These are phyloP conservation scores for Madurella fahalii DNA, from an alignment of 2,329 filamentous ascomycete genomes.

Conservation along the genomic window DNA sequence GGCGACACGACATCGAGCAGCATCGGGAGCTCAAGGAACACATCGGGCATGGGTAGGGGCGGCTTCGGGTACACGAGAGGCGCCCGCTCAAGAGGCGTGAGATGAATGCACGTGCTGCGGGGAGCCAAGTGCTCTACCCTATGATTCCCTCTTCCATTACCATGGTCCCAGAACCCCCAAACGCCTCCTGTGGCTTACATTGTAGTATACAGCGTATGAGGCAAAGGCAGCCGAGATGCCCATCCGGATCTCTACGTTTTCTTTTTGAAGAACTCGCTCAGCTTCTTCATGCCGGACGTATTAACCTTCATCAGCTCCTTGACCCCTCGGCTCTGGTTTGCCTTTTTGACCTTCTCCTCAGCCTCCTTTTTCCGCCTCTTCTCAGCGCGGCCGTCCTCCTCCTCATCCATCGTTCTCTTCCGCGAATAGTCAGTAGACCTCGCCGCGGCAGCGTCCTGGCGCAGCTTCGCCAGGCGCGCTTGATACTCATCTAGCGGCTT, in stretches of 20 bases:
- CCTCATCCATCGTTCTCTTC: constrained; percentile 64
- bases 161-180: background rate
- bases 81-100: constrained; percentile 45
- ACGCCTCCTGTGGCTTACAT: background rate
- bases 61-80: constrained; percentile 47
- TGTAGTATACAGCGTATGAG: background rate
- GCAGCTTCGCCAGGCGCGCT: constrained; percentile 59
- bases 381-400: constrained; percentile 63
- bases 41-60: constrained; percentile 42
- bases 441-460: constrained; percentile 66
- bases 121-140: background rate
- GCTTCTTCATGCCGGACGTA: constrained; percentile 90
- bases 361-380: constrained; percentile 86
- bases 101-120: background rate
- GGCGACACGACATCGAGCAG: constrained; percentile 28
- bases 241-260: constrained; percentile 32
- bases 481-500: constrained; percentile 67
- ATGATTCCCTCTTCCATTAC: background rate
- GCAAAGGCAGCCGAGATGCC: constrained; percentile 28
- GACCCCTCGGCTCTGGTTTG: constrained; percentile 67
- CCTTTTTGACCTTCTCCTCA: constrained; percentile 81
- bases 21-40: constrained; percentile 31
- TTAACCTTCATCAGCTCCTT: constrained; percentile 85
- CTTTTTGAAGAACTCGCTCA: constrained; percentile 91
- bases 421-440: constrained; percentile 68